These are phyloP conservation scores for Termitomyces sp. DNA, from an alignment of 768 basidiomycete species.

Conservation along the genomic window DNA sequence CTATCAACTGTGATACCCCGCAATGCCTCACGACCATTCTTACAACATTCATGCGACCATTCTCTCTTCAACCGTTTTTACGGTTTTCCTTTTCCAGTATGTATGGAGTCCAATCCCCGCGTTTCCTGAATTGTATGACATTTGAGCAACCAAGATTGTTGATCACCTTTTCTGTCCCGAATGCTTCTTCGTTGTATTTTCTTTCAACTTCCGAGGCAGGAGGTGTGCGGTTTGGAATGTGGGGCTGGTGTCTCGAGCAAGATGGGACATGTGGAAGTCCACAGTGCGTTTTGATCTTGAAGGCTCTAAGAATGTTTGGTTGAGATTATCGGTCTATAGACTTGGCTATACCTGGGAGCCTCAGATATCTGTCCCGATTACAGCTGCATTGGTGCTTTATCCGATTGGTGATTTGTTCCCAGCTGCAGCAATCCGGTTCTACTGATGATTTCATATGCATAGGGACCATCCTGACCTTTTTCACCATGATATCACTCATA, in stretches of 20 bases:
- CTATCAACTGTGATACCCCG: not conserved
- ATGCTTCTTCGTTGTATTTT: constrained; percentile 30
- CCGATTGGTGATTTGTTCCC: constrained; percentile 26
- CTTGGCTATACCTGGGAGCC: constrained; percentile 37
- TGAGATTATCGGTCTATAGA: constrained; percentile 11
- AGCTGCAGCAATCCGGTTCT: not conserved
- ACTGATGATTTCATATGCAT: not conserved
- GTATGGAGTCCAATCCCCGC: not conserved
- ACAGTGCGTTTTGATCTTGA: constrained; percentile 19
- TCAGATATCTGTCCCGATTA: constrained; percentile 28
- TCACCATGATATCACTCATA: constrained; percentile 26
- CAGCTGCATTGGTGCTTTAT: constrained; percentile 32
- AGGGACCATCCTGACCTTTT: constrained; percentile 28
- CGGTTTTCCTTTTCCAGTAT: constrained; percentile 10
- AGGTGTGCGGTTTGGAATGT: constrained; percentile 38
- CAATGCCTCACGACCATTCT: not conserved
- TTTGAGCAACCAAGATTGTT: constrained; percentile 20
- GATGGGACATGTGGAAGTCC: constrained; percentile 25
- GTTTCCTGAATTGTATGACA: not conserved
- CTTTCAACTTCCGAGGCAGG: constrained; percentile 32
- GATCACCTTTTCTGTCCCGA: constrained; percentile 31
- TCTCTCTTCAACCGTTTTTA: constrained; percentile 4
- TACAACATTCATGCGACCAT: constrained; percentile 3
- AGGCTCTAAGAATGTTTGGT: not conserved
- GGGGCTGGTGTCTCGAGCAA: constrained; percentile 39